These are phyloP conservation scores for Fusarium tricinctum DNA, from an alignment of 2,329 filamentous ascomycete species.

Conservation along the genomic window DNA sequence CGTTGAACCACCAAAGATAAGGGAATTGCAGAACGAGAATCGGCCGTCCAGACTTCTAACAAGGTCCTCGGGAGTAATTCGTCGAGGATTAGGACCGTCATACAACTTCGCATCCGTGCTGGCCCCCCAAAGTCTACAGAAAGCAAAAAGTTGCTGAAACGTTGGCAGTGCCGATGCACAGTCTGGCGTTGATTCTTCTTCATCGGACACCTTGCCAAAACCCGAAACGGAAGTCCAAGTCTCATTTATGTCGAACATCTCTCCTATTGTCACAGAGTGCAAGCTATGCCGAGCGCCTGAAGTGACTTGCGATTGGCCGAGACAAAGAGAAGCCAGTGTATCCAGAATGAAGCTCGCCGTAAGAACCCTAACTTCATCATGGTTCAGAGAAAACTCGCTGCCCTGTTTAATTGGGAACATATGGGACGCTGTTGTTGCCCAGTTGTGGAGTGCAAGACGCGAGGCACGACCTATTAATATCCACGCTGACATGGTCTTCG, in stretches of 20 bases:
- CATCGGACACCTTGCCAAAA: conserved; percentile 19
- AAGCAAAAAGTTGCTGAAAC: conserved; percentile 59
- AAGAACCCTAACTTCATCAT: conserved; percentile 45
- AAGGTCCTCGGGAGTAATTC: conserved; percentile 49
- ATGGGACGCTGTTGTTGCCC: conserved; percentile 22
- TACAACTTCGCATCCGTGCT: conserved; percentile 43
- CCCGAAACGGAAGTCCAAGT: conserved; percentile 44
- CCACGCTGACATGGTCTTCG: conserved; percentile 72
- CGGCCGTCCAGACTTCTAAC: conserved; percentile 53
- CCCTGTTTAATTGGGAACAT: conserved; percentile 42
- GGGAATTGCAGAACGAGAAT: conserved; percentile 58
- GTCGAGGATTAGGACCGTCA: conserved; percentile 24
- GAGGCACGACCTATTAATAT: conserved; percentile 75
- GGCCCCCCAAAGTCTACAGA: conserved; percentile 54
- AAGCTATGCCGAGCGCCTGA: conserved; percentile 38
- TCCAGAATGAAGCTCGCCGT: conserved; percentile 75
- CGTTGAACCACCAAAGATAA: conserved; percentile 54
- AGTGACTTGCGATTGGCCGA: conserved; percentile 55
- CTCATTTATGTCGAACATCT: conserved; percentile 33
- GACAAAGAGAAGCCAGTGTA: conserved; percentile 66
- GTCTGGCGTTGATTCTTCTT: conserved; percentile 24
- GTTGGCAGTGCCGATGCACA: conserved; percentile 55
- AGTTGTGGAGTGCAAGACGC: conserved; percentile 56
- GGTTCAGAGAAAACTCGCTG: conserved; percentile 23
- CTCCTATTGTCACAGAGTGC: conserved; percentile 31